Conservation (phyloP, 768 basidiomycete genomes). For the Boletus rufocinnamomeus region DNA sequence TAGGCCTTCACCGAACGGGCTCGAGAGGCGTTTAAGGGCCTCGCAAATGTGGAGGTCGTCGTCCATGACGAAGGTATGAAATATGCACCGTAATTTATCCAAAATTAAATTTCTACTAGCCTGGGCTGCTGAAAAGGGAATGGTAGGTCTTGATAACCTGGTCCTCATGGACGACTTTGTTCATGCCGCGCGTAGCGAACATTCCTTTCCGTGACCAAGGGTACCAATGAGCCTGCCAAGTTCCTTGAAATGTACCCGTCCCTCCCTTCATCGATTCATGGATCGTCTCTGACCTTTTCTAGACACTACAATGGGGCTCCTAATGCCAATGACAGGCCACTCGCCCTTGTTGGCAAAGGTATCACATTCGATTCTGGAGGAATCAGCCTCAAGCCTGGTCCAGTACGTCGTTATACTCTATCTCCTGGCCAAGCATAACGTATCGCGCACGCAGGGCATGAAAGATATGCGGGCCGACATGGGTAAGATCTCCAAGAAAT, state of each 20-base stretch:
- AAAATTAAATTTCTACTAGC: conserved; percentile 38
- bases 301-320: conserved; percentile 84
- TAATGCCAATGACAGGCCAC: conserved; percentile 54
- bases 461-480: conserved; percentile 86
- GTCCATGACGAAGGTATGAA: conserved; percentile 70
- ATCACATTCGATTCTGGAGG: conserved; percentile 91
- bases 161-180: not conserved
- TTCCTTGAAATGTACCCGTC: conserved; percentile 75
- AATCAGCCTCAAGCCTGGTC: conserved; percentile 79
- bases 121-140: conserved; percentile 83
- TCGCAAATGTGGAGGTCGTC: conserved; percentile 68
- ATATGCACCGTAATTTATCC: not conserved
- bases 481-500: conserved; percentile 48
- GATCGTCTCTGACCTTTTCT: not conserved
- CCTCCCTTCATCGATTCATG: not conserved
- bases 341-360: conserved; percentile 84
- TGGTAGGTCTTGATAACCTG: conserved; percentile 49
- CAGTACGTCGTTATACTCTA: conserved; percentile 42
- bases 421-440: not conserved
- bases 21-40: conserved; percentile 60
- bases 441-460: conserved; percentile 56
- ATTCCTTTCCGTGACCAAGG: conserved; percentile 85
- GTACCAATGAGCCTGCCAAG: conserved; percentile 81
- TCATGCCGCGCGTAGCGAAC: conserved; percentile 49
- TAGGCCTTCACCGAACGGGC: conserved; percentile 74